phyloP scores from a whole-genome alignment of 768 basidiomycete species.

The Kwoniella shandongensis region DNA sequence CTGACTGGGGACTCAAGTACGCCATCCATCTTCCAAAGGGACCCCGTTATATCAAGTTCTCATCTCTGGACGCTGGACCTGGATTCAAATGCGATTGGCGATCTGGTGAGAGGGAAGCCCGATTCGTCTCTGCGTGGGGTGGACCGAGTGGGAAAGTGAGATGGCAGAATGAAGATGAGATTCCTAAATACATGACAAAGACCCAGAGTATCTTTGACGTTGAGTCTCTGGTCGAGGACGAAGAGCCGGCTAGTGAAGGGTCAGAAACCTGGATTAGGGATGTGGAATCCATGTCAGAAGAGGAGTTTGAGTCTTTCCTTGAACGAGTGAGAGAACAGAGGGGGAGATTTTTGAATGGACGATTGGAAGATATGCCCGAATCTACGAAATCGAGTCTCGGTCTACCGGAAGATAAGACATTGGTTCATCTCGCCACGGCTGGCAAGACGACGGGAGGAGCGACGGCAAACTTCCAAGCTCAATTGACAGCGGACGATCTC shows the following conservation, averaged over 20 bases:
- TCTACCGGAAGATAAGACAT: conserved; percentile 13
- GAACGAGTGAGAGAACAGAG: conserved; percentile 24
- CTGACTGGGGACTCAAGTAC: conserved; percentile 51
- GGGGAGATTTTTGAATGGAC: conserved; percentile 4
- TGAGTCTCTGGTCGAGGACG: conserved; percentile 59
- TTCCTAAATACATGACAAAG: conserved; percentile 1
- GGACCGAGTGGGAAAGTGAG: conserved; percentile 24
- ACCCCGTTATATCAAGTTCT: conserved; percentile 46
- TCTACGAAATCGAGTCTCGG: not conserved
- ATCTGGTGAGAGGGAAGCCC: conserved; percentile 47
- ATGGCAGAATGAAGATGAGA: conserved; percentile 32
- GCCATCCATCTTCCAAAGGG: conserved; percentile 28
- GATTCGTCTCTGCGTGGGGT: conserved; percentile 48
- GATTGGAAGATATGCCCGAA: conserved; percentile 1
- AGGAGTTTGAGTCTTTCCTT: conserved; percentile 31
- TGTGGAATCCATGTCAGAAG: conserved; percentile 34
- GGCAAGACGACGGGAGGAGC: conserved; percentile 4
- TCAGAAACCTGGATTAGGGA: conserved; percentile 60
- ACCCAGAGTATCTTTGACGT: conserved; percentile 10
- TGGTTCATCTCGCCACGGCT: conserved; percentile 11
- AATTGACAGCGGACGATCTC: conserved; percentile 7
- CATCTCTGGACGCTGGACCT: conserved; percentile 41
- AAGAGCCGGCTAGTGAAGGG: conserved; percentile 59
- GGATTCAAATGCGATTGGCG: conserved; percentile 47
- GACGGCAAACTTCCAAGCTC: conserved; percentile 18